phyloP scores from a whole-genome alignment of 352 stramenopile genomes.

The Halophytophthora polymorphica region DNA sequence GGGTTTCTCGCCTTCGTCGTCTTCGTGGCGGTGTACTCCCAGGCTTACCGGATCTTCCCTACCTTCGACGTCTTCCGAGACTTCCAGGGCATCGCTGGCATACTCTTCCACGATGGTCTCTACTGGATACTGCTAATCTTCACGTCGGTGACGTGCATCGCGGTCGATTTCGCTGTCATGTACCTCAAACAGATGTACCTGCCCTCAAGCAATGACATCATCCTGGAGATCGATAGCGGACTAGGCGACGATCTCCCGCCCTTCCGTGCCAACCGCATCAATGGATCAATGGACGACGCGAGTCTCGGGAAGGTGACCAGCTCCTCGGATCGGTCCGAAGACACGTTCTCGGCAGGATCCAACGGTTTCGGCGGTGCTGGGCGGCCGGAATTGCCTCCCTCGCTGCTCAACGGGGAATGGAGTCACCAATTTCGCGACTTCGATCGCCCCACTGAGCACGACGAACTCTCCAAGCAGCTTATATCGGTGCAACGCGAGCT shows the following conservation, averaged over 20 bases:
- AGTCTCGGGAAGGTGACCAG: conserved; percentile 17
- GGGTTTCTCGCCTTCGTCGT: conserved; percentile 64
- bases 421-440: conserved; percentile 82
- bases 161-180: conserved; percentile 58
- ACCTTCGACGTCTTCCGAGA: conserved; percentile 75
- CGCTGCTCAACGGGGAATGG: conserved; percentile 69
- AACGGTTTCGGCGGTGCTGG: conserved; percentile 11
- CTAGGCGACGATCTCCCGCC: conserved; percentile 32
- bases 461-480: conserved; percentile 78
- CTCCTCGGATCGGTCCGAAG: conserved; percentile 34
- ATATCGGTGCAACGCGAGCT: conserved; percentile 64
- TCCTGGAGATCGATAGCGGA: conserved; percentile 79
- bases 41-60: conserved; percentile 55
- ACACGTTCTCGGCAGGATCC: conserved; percentile 19
- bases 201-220: conserved; percentile 80
- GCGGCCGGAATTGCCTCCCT: conserved; percentile 40
- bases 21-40: conserved; percentile 69
- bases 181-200: conserved; percentile 86
- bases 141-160: conserved; percentile 57
- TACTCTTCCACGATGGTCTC: conserved; percentile 48
- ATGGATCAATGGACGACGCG: conserved; percentile 11
- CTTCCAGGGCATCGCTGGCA: conserved; percentile 57
- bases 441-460: conserved; percentile 68
- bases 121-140: conserved; percentile 74
- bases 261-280: conserved; percentile 11